Base-by-base conservation (phyloP, 148 eudicot genomes). In the Pouteria glomerata region DNA sequence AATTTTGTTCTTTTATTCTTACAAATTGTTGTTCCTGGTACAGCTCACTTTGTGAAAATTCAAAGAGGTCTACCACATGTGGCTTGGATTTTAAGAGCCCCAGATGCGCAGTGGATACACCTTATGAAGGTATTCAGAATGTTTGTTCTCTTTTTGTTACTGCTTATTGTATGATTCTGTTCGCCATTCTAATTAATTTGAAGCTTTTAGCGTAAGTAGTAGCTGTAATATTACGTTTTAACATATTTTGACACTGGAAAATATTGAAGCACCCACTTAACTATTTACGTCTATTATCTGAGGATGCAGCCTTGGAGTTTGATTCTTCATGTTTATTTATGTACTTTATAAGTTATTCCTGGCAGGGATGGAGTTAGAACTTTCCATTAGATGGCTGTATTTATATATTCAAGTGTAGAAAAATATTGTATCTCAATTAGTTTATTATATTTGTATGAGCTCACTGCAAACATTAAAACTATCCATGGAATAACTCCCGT, bases 111-210 rank as follows among this genome's bases (percentile, higher is more conserved):
- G 71, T 77, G 69, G 85, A 87, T 80, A n/a, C 86, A 7, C 82
- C 90, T 27, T 82, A 79, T 76, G 97, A 73, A 81, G 97, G 97
- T 87, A 78, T 4, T 26, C 34, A 26, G 21, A 57, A 37, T n/a
- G 31, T 57, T 19, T 39, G 37, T 33, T 13, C 37, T 18, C 27
- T 11, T 35, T 67, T 16, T 3, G 50, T 47, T 66, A 11, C 19
- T 66, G 30, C 16, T 39, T 57, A 6, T 0, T 53, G 57, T 16
- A 6, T 33, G 14, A 33, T 47, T 50, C 19, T 45, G 5, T 66
- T 6, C 27, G 15, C 15, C 2, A 47, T 45, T 27, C 11, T 13
- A 29, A 27, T 24, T 16, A 21, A 48, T 66, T 27, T 66, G 26
- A 21, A 27, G 35, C 66, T 37, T 24, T n/a, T 10, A 15, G 16